Conservation (phyloP, 805 yeast species). For the Lachancea dasiensis region DNA sequence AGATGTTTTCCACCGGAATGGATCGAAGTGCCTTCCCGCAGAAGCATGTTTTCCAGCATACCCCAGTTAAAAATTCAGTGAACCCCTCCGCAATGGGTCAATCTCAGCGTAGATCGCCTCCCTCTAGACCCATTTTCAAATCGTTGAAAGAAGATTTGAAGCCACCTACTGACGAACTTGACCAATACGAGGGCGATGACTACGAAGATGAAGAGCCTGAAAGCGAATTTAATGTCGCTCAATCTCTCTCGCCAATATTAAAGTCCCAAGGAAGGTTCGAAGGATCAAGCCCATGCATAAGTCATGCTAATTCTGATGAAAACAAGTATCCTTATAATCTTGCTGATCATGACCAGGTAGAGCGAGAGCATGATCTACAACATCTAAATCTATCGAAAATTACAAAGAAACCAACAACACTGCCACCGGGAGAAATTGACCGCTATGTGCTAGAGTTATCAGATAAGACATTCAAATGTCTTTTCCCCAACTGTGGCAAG, state of each 20-base stretch:
- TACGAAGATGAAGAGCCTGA: conserved; percentile 26
- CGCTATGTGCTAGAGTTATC: conserved; percentile 77
- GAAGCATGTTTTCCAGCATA: conserved; percentile 28
- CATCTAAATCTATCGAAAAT: conserved; percentile 22
- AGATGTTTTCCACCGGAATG: conserved; percentile 2
- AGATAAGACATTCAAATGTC: conserved; percentile 67
- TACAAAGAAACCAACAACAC: conserved; percentile 29
- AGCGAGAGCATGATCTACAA: not conserved
- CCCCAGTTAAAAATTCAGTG: conserved; percentile 18
- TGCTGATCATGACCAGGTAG: not conserved
- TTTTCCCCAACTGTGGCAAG: conserved; percentile 73
- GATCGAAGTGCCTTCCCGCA: conserved; percentile 18
- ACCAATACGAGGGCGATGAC: conserved; percentile 3
- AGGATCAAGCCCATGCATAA: conserved; percentile 15
- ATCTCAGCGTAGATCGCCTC: not conserved
- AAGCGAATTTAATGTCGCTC: conserved; percentile 32
- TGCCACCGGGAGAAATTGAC: conserved; percentile 89
- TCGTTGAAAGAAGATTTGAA: conserved; percentile 18
- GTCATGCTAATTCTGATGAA: not conserved
- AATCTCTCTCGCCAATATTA: conserved; percentile 42
- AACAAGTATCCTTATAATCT: not conserved
- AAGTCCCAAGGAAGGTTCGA: conserved; percentile 32
- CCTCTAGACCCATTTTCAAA: conserved; percentile 3
- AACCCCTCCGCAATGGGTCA: not conserved
- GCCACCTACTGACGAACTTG: conserved; percentile 12